These are phyloP conservation scores for Fagopyrum esculentum DNA, from an alignment of 148 eudicot genomes.

Conservation along the genomic window DNA sequence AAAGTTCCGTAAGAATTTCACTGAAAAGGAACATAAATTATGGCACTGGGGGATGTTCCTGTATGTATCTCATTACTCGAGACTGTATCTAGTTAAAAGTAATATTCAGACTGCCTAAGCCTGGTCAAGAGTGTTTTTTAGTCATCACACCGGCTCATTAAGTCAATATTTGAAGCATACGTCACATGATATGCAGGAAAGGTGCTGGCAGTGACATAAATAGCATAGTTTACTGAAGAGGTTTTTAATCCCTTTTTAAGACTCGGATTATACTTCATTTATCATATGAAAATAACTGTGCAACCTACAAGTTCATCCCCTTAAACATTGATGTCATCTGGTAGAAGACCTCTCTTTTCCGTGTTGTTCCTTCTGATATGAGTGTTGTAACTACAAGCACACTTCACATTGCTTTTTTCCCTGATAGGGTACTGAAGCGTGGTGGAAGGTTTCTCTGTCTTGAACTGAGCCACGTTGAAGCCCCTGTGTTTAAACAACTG, in stretches of 20 bases:
- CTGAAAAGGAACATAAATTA: background rate
- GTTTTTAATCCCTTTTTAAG: background rate
- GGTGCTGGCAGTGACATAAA: background rate
- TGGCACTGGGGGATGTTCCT: background rate
- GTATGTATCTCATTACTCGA: too few relatives aligned
- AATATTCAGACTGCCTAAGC: too few relatives aligned
- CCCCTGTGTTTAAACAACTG: constrained; percentile 77
- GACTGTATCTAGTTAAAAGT: too few relatives aligned
- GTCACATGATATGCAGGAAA: background rate
- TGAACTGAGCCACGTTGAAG: constrained; percentile 89
- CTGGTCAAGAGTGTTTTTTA: too few relatives aligned
- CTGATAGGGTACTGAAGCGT: constrained; percentile 64
- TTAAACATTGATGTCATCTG: background rate
- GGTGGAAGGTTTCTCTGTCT: constrained; percentile 99
- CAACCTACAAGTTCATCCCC: too few relatives aligned
- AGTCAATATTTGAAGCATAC: background rate
- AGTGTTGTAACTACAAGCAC: too few relatives aligned
- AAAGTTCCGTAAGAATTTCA: background rate
- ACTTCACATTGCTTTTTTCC: background rate
- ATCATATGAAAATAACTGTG: too few relatives aligned
- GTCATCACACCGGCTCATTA: too few relatives aligned
- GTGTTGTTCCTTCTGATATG: background rate
- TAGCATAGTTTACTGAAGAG: background rate
- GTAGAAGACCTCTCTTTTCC: background rate
- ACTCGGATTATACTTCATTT: background rate